Evolutionary conservation across 1,284 basidiomycete genomes (phyloP).

Genomic region (Moniliella sp.): DNA sequence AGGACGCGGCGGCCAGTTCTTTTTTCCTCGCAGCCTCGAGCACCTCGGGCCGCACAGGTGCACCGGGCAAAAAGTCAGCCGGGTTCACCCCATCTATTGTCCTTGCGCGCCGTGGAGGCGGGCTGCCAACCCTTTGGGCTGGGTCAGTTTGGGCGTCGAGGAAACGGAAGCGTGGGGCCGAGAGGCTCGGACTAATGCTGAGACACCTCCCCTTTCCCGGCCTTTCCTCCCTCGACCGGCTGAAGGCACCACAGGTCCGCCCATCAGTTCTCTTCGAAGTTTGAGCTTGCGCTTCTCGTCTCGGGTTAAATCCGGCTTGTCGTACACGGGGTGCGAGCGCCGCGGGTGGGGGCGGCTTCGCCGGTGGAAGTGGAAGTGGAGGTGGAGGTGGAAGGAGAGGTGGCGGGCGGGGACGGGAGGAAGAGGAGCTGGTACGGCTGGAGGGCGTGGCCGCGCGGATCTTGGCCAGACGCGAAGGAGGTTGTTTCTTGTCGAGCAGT

Average conservation of each 20-base stretch:
- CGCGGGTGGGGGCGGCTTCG: too few species aligned
- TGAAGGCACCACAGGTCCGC: too few species aligned
- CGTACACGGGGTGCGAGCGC: not conserved
- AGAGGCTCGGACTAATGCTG: not conserved
- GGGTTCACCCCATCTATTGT: not conserved
- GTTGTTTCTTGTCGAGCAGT: not conserved
- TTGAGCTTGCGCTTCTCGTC: too few species aligned
- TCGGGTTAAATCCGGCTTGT: not conserved
- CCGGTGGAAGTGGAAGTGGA: too few species aligned
- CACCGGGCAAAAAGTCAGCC: not conserved
- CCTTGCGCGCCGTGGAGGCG: not conserved
- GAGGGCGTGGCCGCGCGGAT: not conserved
- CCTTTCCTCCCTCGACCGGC: too few species aligned
- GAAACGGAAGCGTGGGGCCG: not conserved
- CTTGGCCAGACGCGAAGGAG: not conserved
- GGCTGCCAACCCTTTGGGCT: too few species aligned
- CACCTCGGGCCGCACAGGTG: not conserved
- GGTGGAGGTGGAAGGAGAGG: too few species aligned
- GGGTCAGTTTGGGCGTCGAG: too few species aligned
- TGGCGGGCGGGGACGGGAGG: too few species aligned
- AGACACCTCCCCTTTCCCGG: not conserved
- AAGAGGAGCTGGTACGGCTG: not conserved
- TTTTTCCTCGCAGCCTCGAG: not conserved
- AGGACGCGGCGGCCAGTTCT: not conserved
- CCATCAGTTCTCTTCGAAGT: too few species aligned